Evolutionary conservation across 768 basidiomycete species (phyloP).

Genomic region (Phylloporus scabripes): DNA sequence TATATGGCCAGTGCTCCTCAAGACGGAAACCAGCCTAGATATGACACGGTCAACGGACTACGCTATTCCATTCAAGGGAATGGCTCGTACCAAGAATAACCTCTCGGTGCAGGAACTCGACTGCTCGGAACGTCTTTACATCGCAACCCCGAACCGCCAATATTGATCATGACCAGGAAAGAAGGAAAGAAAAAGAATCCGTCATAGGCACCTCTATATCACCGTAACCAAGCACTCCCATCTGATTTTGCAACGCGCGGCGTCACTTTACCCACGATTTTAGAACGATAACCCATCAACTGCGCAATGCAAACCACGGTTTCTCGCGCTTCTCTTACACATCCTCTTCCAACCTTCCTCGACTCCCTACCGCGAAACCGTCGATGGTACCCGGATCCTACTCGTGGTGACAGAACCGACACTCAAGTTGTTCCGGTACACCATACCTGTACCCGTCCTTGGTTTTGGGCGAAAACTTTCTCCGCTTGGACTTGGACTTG

Average conservation of each 20-base stretch:
- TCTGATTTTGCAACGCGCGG: slow-evolving; percentile 2
- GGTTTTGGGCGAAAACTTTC: slow-evolving; percentile 41
- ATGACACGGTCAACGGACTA: slow-evolving; percentile 2
- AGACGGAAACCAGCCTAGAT: slow-evolving; percentile 4
- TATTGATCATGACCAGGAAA: slow-evolving; percentile 1
- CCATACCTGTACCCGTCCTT: slow-evolving; percentile 66
- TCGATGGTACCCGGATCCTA: slow-evolving; percentile 36
- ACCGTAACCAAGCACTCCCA: slow-evolving; percentile 7
- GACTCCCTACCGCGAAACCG: slow-evolving; percentile 12
- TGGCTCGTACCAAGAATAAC: slow-evolving; percentile 13
- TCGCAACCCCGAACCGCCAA: slow-evolving; percentile 1
- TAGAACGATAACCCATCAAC: slow-evolving; percentile 8
- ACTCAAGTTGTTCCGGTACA: slow-evolving; percentile 41
- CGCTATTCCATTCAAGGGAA: not conserved
- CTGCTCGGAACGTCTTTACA: not conserved
- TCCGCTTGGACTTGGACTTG: slow-evolving; percentile 10
- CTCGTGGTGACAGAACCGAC: slow-evolving; percentile 24
- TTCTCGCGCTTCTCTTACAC: slow-evolving; percentile 1
- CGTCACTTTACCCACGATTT: slow-evolving; percentile 7
- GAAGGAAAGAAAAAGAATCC: slow-evolving; percentile 2
- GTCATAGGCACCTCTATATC: slow-evolving; percentile 5
- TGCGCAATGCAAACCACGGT: not conserved
- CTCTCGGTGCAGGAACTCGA: not conserved
- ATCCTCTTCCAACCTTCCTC: not conserved
- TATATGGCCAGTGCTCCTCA: not conserved